Base-by-base conservation (phyloP, 805 yeast genomes). In the Candida andamanensis region DNA sequence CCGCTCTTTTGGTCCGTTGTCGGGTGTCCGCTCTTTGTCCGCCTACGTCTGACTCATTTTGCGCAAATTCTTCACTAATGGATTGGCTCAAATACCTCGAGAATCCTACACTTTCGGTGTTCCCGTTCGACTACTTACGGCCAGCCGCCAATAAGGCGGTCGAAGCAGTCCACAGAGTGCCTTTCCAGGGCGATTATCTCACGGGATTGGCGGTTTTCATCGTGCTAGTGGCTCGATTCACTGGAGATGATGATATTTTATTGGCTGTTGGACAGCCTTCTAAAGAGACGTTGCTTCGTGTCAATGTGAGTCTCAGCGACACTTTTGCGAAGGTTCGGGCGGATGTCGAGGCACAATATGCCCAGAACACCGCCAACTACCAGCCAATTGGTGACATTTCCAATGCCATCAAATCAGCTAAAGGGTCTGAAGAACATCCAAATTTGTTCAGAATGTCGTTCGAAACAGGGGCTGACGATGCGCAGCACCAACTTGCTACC, bases 241-340 rank as follows among this genome's bases (percentile, higher is more conserved):
- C 96, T 2, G 97, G 97, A 15, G 97, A 90, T 54, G 97, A 90
- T 44, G 97, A 90, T 48, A 79, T 92, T 30, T 79, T 82, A n/a
- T 62, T 90, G 39, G 87, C 89, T n/a, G 78, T 87, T 0, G 77
- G 80, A 44, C 39, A 40, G 11, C 35, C 47, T 8, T 23, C 34
- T 6, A 56, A 56, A 5, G 76, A 76, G 17, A 73, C 78, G 42
- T 78, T 85, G 12, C 52, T 85, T 17, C 70, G 95, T 48, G 62
- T 83, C 27, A 63, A 63, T 20, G 62, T 86, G 38, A 71, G 74
- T 31, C 76, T 84, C 20, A 57, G 63, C 6, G 51, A 65, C 50
- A 50, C 78, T 1, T 84, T 87, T 45, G 37, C 45, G 1, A 74
- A 78, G 24, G 60, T 89, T 32, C 57, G 70, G 24, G 53, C 58